Conservation (phyloP, 306 rosid species). For the Vachellia pachyceras region DNA sequence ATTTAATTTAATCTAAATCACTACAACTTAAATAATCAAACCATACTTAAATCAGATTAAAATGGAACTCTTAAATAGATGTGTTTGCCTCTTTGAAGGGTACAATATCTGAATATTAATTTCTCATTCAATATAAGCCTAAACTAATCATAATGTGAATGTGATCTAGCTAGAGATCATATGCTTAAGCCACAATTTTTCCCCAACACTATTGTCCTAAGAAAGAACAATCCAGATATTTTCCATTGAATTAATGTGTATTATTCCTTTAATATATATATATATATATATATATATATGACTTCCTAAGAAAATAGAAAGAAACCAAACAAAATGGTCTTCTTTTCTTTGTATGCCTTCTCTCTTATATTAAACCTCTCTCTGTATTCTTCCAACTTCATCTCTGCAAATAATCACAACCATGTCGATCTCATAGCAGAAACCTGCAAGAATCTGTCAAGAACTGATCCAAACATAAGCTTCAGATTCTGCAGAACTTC, state of each 20-base stretch:
- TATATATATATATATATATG: no score
- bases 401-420: neutral
- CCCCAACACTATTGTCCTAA: neutral
- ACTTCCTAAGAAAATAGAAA: neutral
- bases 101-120: neutral
- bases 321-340: conserved; percentile 27
- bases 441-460: conserved; percentile 60
- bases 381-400: conserved; percentile 9
- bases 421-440: conserved; percentile 48
- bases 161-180: neutral
- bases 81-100: no score
- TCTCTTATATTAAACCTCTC: conserved; percentile 33
- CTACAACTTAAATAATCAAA: no score
- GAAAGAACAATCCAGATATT: neutral
- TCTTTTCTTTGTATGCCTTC: conserved; percentile 21
- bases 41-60: no score
- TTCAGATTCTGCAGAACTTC: conserved; percentile 68
- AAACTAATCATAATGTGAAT: neutral
- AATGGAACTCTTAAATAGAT: no score
- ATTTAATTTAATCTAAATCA: neutral
- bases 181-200: neutral
- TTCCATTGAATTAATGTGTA: neutral
- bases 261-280: neutral
- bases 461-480: conserved; percentile 59
- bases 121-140: no score